These are phyloP conservation scores for Sclerotiophoma versabilis DNA, from an alignment of 2,329 filamentous ascomycete species.

Conservation along the genomic window DNA sequence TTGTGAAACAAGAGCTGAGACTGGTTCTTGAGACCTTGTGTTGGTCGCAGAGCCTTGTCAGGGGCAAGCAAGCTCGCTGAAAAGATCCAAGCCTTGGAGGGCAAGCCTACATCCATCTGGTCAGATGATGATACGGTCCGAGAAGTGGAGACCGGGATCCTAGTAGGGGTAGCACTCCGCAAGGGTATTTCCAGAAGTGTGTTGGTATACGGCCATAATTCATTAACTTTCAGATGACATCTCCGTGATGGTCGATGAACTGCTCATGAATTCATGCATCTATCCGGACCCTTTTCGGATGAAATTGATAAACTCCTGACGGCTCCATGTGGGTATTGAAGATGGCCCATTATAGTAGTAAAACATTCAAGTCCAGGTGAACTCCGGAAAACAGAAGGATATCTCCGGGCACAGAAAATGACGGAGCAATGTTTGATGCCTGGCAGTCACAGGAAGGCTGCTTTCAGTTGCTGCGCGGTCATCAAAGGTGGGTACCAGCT, in stretches of 20 bases:
- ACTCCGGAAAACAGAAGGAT: constrained; percentile 45
- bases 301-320: constrained; percentile 32
- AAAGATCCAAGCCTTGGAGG: neutral
- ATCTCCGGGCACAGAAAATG: constrained; percentile 45
- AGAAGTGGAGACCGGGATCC: neutral
- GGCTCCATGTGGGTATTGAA: constrained; percentile 34
- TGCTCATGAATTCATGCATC: constrained; percentile 15
- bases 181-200: neutral
- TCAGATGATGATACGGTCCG: constrained; percentile 2
- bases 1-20: neutral
- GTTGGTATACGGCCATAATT: constrained; percentile 15
- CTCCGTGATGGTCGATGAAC: constrained; percentile 7
- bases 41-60: neutral
- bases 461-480: constrained; percentile 2
- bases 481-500: constrained; percentile 3
- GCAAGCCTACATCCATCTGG: constrained; percentile 13
- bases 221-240: constrained; percentile 18
- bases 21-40: neutral
- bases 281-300: constrained; percentile 36
- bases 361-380: constrained; percentile 41
- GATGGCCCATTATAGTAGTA: constrained; percentile 37
- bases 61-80: neutral
- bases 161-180: constrained; percentile 2
- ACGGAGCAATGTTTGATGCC: constrained; percentile 38
- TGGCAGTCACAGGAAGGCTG: constrained; percentile 30